Percentiles rank a stretch among this genome's conserved stretches.
Evolutionary conservation across 306 rosid species (phyloP).

Genomic region (Acmispon strigosus): DNA sequence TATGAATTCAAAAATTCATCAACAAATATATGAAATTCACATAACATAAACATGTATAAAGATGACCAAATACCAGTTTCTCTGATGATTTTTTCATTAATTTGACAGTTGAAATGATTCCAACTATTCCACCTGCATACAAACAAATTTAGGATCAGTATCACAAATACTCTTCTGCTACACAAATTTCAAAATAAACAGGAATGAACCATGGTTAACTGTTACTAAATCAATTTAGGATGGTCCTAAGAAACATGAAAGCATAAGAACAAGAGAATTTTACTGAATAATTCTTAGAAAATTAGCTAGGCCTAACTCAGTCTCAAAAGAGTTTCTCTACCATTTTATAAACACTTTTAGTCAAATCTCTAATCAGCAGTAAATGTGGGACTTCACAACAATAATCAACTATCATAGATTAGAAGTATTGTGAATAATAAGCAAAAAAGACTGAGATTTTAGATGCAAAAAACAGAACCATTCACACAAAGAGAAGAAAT

Average conservation of each 20-base stretch:
- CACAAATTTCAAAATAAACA: not conserved
- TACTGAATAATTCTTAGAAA: not conserved
- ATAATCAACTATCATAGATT: too few relatives aligned
- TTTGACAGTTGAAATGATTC: conserved; percentile 77
- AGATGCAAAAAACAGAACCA: not conserved
- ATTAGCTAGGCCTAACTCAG: too few relatives aligned
- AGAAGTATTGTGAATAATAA: not conserved
- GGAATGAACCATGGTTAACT: not conserved
- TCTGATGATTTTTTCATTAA: conserved; percentile 60
- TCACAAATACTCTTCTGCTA: not conserved
- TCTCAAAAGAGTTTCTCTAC: too few relatives aligned
- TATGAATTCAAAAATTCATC: not conserved
- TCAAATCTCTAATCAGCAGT: too few relatives aligned
- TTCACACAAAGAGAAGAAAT: not conserved
- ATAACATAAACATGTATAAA: not conserved
- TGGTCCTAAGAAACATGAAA: not conserved
- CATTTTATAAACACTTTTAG: too few relatives aligned
- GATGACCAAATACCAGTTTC: conserved; percentile 53
- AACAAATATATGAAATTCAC: not conserved
- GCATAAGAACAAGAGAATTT: not conserved
- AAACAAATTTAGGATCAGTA: not conserved
- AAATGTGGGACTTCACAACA: too few relatives aligned
- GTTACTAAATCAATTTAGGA: not conserved
- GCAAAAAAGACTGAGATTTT: not conserved
- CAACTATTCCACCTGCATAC: conserved; percentile 89